These are phyloP conservation scores for Psilocybe cyanescens DNA, from an alignment of 768 basidiomycete genomes.

Conservation along the genomic window DNA sequence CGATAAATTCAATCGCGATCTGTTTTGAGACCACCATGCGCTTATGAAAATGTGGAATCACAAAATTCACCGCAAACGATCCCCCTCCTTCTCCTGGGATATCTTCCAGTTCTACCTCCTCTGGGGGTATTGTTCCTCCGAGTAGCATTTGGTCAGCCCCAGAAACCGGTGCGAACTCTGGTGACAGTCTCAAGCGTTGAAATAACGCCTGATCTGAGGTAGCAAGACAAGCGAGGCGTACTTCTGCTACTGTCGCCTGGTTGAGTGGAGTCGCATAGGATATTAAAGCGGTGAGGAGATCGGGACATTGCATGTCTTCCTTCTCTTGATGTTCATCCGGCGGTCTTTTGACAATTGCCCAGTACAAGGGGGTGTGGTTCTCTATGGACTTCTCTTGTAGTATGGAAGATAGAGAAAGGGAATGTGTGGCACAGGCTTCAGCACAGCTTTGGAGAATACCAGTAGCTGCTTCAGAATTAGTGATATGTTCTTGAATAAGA, in stretches of 20 bases:
- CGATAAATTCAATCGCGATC: slow-evolving; percentile 68
- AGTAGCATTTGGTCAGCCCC: slow-evolving; percentile 58
- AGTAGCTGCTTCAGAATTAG: slow-evolving; percentile 31
- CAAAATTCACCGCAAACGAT: slow-evolving; percentile 56
- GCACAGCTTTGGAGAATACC: slow-evolving; percentile 66
- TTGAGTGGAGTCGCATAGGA: slow-evolving; percentile 51
- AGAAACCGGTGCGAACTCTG: slow-evolving; percentile 53
- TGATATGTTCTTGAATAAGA: slow-evolving; percentile 45
- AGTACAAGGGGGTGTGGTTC: slow-evolving; percentile 69
- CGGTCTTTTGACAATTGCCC: slow-evolving; percentile 69
- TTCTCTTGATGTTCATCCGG: slow-evolving; percentile 36
- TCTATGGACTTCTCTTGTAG: slow-evolving; percentile 70
- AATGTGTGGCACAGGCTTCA: slow-evolving; percentile 56
- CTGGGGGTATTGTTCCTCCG: slow-evolving; percentile 46
- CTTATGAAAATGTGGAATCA: slow-evolving; percentile 64
- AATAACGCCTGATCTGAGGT: slow-evolving; percentile 65
- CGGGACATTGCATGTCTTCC: slow-evolving; percentile 33
- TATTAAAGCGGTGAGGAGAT: slow-evolving; percentile 54
- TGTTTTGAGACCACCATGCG: slow-evolving; percentile 67
- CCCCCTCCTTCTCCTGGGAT: slow-evolving; percentile 51
- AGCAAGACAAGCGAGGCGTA: slow-evolving; percentile 68
- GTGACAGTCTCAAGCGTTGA: slow-evolving; percentile 57
- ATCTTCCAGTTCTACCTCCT: slow-evolving; percentile 60
- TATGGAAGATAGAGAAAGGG: slow-evolving; percentile 53
- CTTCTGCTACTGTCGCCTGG: slow-evolving; percentile 53